Evolutionary conservation across 2,329 filamentous ascomycete genomes (phyloP).

Genomic region (Septoria petroselini): DNA sequence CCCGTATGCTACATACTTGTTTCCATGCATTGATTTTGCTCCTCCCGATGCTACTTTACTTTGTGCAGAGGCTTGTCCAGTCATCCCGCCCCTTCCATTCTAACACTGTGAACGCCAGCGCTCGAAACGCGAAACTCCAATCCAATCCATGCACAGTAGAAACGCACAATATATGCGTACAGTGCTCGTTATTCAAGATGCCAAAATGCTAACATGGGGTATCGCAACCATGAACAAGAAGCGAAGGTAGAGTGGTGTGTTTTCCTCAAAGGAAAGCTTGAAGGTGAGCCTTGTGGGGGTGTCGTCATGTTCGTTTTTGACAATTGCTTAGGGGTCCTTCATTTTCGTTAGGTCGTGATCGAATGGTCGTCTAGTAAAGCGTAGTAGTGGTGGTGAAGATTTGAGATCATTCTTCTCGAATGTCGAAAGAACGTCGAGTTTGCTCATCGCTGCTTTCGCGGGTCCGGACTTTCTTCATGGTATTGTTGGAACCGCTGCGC

Average conservation of each 20-base stretch:
- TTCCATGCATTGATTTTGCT: too few species aligned
- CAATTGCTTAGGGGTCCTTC: slow-evolving; percentile 8
- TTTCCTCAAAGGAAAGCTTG: slow-evolving; percentile 1
- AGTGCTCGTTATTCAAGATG: slow-evolving; percentile 3
- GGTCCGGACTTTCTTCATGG: slow-evolving; percentile 49
- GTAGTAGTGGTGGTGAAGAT: slow-evolving; percentile 6
- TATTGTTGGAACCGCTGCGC: slow-evolving; percentile 50
- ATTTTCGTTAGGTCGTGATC: slow-evolving; percentile 18
- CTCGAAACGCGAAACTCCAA: slow-evolving; percentile 16
- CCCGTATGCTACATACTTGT: too few species aligned
- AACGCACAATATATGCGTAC: slow-evolving; percentile 12
- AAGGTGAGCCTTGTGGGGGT: not conserved
- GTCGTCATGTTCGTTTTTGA: slow-evolving; percentile 8
- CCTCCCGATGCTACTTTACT: not conserved
- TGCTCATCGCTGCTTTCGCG: slow-evolving; percentile 30
- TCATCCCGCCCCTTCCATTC: slow-evolving; percentile 14
- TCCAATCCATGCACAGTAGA: slow-evolving; percentile 3
- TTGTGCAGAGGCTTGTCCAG: slow-evolving; percentile 11
- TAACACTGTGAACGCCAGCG: slow-evolving; percentile 14
- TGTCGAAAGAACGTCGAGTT: slow-evolving; percentile 23
- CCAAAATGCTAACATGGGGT: slow-evolving; percentile 5
- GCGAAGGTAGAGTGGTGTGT: slow-evolving; percentile 16
- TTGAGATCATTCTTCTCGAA: slow-evolving; percentile 26
- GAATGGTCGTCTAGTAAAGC: slow-evolving; percentile 12
- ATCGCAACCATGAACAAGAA: slow-evolving; percentile 20